Evolutionary conservation across 1,284 basidiomycete genomes (phyloP), one percentile per base, ranked within the genome.

Genomic region (Trichosporon inkin): DNA sequence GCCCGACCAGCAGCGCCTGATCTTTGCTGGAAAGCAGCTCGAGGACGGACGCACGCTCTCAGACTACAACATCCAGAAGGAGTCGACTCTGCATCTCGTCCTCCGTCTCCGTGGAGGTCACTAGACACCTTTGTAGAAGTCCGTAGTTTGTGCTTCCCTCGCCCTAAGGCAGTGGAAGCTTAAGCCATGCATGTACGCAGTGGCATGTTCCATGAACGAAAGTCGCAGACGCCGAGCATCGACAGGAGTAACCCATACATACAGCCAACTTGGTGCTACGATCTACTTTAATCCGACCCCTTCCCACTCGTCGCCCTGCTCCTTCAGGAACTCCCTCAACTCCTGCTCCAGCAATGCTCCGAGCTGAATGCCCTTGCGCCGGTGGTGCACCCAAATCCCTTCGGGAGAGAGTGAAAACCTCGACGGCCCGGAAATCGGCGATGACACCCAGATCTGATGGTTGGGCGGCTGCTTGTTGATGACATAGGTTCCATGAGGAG

Each of bases 381-480:
- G 83, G 17, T 82, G 80, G 73, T 95, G 94, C 22, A 88, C 80
- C 92, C 92, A 96, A 2, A 53, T 49, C 10, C 67, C 71, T 16
- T 62, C 53, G n/a, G 57, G 28, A n/a, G 70, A 67, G 68, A 88
- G 90, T 76, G 92, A 90, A 73, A 92, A 96, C 41, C 92, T 85
- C 78, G 89, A 89, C 11, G 92, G 92, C 16, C 92, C 92, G 69
- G 92, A 90, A 64, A 87, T 73, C 0, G 95, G 95, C 36, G 92
- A 95, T 11, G 91, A 94, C 35, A 99, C 82, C 95, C 95, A 99
- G 72, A 99, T 98, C 77, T 99, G 96, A 78, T 93, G 92, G 75
- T 98, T 98, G 6, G 96, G 95, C 10, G 95, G 95, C 78, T 99
- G 95, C 82, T 99, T 99, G 81, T 99, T 99, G 80, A 99, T 90